phyloP scores from a whole-genome alignment of 208 protist genomes.

The Wallacemonas rigidus region DNA sequence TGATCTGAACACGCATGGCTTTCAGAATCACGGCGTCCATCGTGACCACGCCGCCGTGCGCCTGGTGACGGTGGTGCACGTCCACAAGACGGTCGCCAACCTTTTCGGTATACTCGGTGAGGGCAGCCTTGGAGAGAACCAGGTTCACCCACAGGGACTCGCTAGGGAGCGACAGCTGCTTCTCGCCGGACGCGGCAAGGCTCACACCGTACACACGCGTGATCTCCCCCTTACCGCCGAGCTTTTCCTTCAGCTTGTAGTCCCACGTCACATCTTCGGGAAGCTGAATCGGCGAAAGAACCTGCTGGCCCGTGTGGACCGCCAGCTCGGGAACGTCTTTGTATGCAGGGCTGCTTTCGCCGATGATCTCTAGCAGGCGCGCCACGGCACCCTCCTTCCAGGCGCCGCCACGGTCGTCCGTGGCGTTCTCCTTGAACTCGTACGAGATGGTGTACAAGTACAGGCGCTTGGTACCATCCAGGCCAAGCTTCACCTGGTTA shows the following conservation, averaged over 20 bases:
- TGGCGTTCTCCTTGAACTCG: slow-evolving; percentile 41
- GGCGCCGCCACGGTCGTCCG: slow-evolving; percentile 23
- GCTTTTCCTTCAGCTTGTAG: slow-evolving; percentile 27
- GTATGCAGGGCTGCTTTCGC: slow-evolving; percentile 18
- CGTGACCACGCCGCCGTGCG: slow-evolving; percentile 24
- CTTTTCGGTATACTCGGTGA: slow-evolving; percentile 23
- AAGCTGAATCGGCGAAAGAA: slow-evolving; percentile 22
- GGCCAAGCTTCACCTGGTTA: slow-evolving; percentile 34
- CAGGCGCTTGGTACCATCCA: slow-evolving; percentile 12
- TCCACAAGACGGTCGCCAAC: slow-evolving; percentile 30
- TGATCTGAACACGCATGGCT: slow-evolving; percentile 18
- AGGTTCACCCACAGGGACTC: slow-evolving; percentile 27
- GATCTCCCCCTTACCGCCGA: slow-evolving; percentile 15
- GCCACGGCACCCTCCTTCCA: slow-evolving; percentile 34
- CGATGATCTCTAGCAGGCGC: slow-evolving; percentile 23
- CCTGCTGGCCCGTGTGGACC: slow-evolving; percentile 32
- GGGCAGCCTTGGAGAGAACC: slow-evolving; percentile 26
- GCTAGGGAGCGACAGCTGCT: slow-evolving; percentile 25
- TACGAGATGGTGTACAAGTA: slow-evolving; percentile 31
- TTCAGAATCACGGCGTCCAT: slow-evolving; percentile 37
- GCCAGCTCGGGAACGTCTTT: slow-evolving; percentile 13
- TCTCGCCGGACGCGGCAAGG: slow-evolving; percentile 23
- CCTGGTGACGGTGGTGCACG: slow-evolving; percentile 17
- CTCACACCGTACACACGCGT: slow-evolving; percentile 29
- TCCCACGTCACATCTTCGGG: slow-evolving; percentile 21